Evolutionary conservation across 2,329 filamentous ascomycete species (phyloP), one percentile per base, ranked within the genome.

Genomic region (Didymella glomerata): DNA sequence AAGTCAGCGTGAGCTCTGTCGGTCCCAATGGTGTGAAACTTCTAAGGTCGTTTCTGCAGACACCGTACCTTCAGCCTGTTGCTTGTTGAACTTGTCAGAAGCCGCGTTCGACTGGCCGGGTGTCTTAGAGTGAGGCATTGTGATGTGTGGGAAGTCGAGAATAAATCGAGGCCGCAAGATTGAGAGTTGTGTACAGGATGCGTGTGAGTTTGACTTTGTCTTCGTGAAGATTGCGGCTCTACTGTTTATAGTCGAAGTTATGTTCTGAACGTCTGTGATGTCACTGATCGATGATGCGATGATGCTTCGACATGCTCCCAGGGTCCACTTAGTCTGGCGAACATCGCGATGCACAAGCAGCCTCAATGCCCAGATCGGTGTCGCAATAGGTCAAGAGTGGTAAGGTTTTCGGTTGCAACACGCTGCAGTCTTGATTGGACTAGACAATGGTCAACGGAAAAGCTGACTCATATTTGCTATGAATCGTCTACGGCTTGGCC

Each of bases 51-150:
- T 24, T 11, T 41, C 20, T 22, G 38, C n/a, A 4, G 32, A 27
- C 13, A n/a, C 24, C 50, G n/a, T 57, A 61, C 63, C 63, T 58
- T 65, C 57, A 48, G 64, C 61, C 46, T 64, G 48, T 18, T 60
- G 54, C 56, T 65, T 64, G 56, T 65, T 61, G 58, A 61, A 62
- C 42, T 67, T 64, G 36, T 64, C 64, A 8, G 60, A 63, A 38
- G 63, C 63, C 44, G 64, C 63, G 36, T 65, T 65, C 32, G 58
- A 64, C 52, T 65, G 58, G 46, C 64, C 62, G 38, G 63, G 57
- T 48, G 64, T 65, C 53, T 65, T 67, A 57, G 57, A 65, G 62
- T 65, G 63, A 55, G 64, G 60, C 64, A 64, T 58, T 48, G 45
- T 58, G 24, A 16, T 40, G 16, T 24, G 5, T 27, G 14, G 28